A percentile compares a stretch with the other conserved stretches of the same genome.
These are phyloP conservation scores for Pezicula rhizophila DNA, from an alignment of 2,329 filamentous ascomycete genomes.

Conservation along the genomic window DNA sequence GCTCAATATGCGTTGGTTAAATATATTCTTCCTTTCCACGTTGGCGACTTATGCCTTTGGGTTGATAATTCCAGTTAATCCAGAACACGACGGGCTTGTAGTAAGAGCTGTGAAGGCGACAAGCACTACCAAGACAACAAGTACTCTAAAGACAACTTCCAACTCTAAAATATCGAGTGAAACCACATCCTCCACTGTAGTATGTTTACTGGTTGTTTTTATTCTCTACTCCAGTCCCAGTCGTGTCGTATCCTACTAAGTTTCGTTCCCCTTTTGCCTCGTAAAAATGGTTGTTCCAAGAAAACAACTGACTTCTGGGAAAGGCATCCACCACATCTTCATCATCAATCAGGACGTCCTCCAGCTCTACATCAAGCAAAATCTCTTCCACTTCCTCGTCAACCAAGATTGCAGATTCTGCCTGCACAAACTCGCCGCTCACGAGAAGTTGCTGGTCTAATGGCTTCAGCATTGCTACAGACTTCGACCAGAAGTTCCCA, in stretches of 20 bases:
- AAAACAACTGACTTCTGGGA: too few relatives aligned
- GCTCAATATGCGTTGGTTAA: not conserved
- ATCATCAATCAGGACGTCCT: not conserved
- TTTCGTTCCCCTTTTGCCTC: too few relatives aligned
- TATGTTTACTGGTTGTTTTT: too few relatives aligned
- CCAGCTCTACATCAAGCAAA: not conserved
- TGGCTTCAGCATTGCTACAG: slow-evolving; percentile 10
- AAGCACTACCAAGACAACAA: too few relatives aligned
- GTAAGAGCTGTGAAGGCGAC: not conserved
- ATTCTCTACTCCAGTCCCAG: too few relatives aligned
- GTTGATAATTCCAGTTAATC: not conserved
- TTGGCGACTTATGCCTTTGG: not conserved
- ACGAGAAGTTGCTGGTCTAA: slow-evolving; percentile 8
- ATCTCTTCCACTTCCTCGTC: not conserved
- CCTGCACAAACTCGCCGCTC: slow-evolving; percentile 5
- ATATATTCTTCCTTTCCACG: not conserved
- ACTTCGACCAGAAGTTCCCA: slow-evolving; percentile 6
- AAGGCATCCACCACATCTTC: too few relatives aligned
- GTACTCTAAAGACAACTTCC: too few relatives aligned
- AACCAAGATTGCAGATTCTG: not conserved
- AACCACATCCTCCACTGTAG: too few relatives aligned
- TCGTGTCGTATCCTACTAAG: too few relatives aligned
- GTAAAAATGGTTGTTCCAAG: too few relatives aligned
- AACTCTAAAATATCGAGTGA: too few relatives aligned
- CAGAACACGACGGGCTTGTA: not conserved